A percentile compares a stretch with the other conserved stretches of the same genome.
These are phyloP conservation scores for Paramecium biaurelia DNA, from an alignment of 73 alveolate genomes.

Conservation along the genomic window DNA sequence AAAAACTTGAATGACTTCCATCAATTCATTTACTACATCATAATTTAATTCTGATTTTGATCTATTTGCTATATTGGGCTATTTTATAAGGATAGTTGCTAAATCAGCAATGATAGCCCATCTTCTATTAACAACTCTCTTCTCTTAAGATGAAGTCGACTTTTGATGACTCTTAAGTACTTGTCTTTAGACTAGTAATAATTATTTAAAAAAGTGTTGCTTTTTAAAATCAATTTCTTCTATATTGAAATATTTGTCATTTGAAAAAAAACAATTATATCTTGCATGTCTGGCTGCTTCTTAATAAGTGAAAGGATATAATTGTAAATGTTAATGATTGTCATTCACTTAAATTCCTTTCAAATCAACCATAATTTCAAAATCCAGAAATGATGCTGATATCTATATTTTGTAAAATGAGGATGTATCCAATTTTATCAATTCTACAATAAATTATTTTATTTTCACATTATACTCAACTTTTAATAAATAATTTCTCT, in stretches of 20 bases:
- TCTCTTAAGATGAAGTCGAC: not conserved
- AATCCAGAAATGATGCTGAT: not conserved
- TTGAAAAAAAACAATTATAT: not conserved
- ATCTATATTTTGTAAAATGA: not conserved
- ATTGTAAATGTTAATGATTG: not conserved
- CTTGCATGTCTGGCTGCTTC: conserved; percentile 12
- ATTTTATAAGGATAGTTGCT: not conserved
- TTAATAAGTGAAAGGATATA: not conserved
- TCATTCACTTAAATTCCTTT: conserved; percentile 11
- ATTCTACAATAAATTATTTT: not conserved
- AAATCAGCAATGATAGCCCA: not conserved
- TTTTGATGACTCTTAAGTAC: not conserved
- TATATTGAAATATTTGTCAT: not conserved
- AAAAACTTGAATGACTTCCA: conserved; percentile 6
- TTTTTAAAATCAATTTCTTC: not conserved
- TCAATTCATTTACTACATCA: not conserved
- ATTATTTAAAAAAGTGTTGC: not conserved
- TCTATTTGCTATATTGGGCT: not conserved
- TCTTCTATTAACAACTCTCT: not conserved
- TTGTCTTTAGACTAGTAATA: not conserved
- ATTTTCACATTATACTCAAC: not conserved
- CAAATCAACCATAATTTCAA: not conserved
- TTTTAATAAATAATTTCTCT: not conserved
- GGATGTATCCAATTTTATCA: not conserved
- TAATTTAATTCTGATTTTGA: not conserved